These are phyloP conservation scores for Balakata baccata DNA, from an alignment of 345 rosid genomes.

Conservation along the genomic window DNA sequence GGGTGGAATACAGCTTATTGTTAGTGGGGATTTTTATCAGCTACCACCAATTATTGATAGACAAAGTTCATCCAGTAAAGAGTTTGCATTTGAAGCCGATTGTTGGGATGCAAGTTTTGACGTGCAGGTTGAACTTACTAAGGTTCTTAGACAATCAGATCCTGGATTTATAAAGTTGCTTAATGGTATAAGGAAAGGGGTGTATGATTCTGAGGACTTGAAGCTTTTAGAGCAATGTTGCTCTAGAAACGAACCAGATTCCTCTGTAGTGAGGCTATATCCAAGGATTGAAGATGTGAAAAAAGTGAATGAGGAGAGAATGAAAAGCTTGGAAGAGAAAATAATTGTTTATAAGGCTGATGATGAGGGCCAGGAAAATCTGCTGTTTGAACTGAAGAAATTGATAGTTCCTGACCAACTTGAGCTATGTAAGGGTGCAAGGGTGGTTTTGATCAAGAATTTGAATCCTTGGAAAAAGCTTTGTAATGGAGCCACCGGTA, in stretches of 20 bases:
- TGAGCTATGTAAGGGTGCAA: no score
- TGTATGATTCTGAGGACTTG: slow-evolving; percentile 18
- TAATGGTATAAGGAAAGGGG: slow-evolving; percentile 31
- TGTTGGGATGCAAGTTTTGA: slow-evolving; percentile 39
- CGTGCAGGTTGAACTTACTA: slow-evolving; percentile 29
- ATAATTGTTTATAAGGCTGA: slow-evolving; percentile 11
- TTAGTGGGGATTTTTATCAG: slow-evolving; percentile 38
- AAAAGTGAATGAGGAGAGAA: slow-evolving; percentile 19
- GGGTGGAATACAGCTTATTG: slow-evolving; percentile 45
- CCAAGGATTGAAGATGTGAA: slow-evolving; percentile 31
- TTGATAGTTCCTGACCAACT: no score
- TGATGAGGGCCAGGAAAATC: slow-evolving; percentile 10
- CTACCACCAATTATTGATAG: slow-evolving; percentile 21
- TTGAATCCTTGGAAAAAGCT: no score
- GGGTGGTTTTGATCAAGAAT: no score
- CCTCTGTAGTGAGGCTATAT: slow-evolving; percentile 23
- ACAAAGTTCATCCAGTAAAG: background rate
- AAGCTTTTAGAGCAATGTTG: slow-evolving; percentile 26
- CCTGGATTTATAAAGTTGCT: slow-evolving; percentile 24
- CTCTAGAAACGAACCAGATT: slow-evolving; percentile 9
- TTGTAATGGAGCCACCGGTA: no score
- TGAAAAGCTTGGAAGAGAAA: slow-evolving; percentile 21
- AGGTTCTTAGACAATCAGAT: slow-evolving; percentile 40
- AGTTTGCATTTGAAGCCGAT: slow-evolving; percentile 41
- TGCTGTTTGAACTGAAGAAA: no score